A percentile compares a stretch with the other conserved stretches of the same genome.
Conservation (phyloP, 1,284 basidiomycete species). For the Microbotryum lychnidis-dioicae region DNA sequence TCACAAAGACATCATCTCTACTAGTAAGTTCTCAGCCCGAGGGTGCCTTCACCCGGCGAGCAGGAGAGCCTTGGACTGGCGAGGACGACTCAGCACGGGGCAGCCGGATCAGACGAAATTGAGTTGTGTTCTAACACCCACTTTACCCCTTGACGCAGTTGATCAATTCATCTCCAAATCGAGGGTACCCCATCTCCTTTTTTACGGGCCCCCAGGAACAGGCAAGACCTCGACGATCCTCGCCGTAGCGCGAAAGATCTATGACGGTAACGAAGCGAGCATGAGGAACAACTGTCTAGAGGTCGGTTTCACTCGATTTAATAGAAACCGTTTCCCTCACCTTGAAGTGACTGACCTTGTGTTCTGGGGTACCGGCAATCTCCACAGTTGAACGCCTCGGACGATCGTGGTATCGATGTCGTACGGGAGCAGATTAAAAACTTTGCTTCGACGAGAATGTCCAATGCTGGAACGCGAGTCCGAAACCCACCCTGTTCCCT, state of each 20-base stretch:
- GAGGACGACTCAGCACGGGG: too few relatives aligned
- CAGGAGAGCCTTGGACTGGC: too few relatives aligned
- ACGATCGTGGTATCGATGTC: conserved; percentile 96
- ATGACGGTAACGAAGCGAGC: conserved; percentile 49
- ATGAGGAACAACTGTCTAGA: conserved; percentile 83
- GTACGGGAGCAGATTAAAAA: conserved; percentile 98
- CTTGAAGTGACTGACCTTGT: neutral
- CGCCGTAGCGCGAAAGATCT: conserved; percentile 90
- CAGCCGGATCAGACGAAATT: neutral
- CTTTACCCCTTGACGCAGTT: conserved; percentile 49
- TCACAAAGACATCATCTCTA: conserved; percentile 84
- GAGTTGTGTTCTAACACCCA: too few relatives aligned
- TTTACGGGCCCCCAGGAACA: conserved; percentile 95
- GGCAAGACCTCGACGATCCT: conserved; percentile 97
- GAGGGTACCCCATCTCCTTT: conserved; percentile 84
- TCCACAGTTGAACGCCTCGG: conserved; percentile 80
- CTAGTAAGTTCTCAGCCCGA: conserved; percentile 53
- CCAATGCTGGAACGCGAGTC: conserved; percentile 47
- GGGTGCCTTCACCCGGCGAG: neutral
- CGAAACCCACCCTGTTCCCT: too few relatives aligned
- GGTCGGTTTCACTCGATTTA: conserved; percentile 45
- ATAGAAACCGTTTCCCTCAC: neutral
- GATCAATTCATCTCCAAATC: conserved; percentile 95
- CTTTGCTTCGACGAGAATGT: conserved; percentile 90
- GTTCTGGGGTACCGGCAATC: neutral